Conservation (phyloP, 352 stramenopile genomes). For the Paralagenidium karlingii region DNA sequence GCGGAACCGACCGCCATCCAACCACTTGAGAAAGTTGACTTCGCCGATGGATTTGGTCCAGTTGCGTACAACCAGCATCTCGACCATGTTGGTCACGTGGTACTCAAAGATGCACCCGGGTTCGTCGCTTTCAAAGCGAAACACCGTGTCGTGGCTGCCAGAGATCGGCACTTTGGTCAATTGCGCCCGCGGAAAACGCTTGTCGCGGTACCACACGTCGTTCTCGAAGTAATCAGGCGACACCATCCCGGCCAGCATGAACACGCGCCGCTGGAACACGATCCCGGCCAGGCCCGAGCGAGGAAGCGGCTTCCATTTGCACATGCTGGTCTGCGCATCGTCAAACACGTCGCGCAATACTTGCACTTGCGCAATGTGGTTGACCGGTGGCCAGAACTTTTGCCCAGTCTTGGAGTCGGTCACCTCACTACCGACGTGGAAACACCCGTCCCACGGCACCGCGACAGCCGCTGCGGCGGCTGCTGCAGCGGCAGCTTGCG, state of each 20-base stretch:
- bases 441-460: slow-evolving; percentile 41
- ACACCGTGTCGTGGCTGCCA: slow-evolving; percentile 55
- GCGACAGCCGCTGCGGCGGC: slow-evolving; percentile 5
- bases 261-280: slow-evolving; percentile 66
- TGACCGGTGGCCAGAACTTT: slow-evolving; percentile 42
- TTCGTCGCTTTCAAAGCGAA: slow-evolving; percentile 85
- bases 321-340: slow-evolving; percentile 48
- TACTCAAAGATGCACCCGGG: slow-evolving; percentile 88
- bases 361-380: slow-evolving; percentile 47
- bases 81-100: slow-evolving; percentile 76
- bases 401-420: slow-evolving; percentile 23
- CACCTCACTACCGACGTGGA: slow-evolving; percentile 27
- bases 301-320: slow-evolving; percentile 36
- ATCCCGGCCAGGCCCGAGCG: slow-evolving; percentile 50
- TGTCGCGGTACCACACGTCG: slow-evolving; percentile 82
- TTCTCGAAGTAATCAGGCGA: slow-evolving; percentile 54
- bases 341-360: slow-evolving; percentile 48
- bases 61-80: slow-evolving; percentile 74
- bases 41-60: slow-evolving; percentile 39
- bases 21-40: slow-evolving; percentile 31
- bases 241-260: slow-evolving; percentile 60
- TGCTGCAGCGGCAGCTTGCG: slow-evolving; percentile 1
- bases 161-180: slow-evolving; percentile 34
- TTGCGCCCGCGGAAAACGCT: slow-evolving; percentile 27
- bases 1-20: slow-evolving; percentile 80